These are phyloP conservation scores for Sugiyamaella novakii DNA, from an alignment of 1,139 yeast genomes.

Conservation along the genomic window DNA sequence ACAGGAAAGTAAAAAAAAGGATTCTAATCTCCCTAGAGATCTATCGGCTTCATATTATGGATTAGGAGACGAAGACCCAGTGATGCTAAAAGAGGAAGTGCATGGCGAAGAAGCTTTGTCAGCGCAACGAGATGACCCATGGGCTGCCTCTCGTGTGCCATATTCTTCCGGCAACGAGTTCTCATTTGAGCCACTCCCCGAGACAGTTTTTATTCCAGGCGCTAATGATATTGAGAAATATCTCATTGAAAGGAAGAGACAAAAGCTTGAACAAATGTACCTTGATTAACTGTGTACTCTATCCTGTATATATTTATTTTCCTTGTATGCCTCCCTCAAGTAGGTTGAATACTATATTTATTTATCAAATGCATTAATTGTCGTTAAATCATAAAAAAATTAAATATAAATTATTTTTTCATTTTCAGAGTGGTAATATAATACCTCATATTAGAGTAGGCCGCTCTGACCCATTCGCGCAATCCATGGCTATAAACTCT, in stretches of 20 bases:
- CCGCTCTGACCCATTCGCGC: slow-evolving; percentile 21
- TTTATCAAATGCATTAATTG: no score
- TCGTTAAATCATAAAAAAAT: slow-evolving; percentile 9
- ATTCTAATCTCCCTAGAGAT: slow-evolving; percentile 24
- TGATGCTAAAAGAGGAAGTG: slow-evolving; percentile 37
- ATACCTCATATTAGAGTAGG: slow-evolving; percentile 14
- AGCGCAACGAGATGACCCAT: background rate
- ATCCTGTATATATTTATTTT: background rate
- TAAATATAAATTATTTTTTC: slow-evolving; percentile 5
- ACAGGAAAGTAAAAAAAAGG: slow-evolving; percentile 3
- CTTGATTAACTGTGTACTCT: slow-evolving; percentile 18
- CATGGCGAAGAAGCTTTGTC: slow-evolving; percentile 24
- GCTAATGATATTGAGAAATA: slow-evolving; percentile 49
- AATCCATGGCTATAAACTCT: slow-evolving; percentile 36
- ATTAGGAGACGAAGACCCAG: slow-evolving; percentile 36
- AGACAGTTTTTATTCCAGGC: slow-evolving; percentile 43
- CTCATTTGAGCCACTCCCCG: slow-evolving; percentile 30
- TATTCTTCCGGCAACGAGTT: slow-evolving; percentile 2
- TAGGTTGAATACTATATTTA: no score
- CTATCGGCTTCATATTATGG: slow-evolving; percentile 53
- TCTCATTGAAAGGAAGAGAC: slow-evolving; percentile 51
- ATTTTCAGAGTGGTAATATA: slow-evolving; percentile 4
- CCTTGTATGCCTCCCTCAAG: no score
- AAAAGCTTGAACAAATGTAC: slow-evolving; percentile 46
- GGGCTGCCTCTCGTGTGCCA: slow-evolving; percentile 3